Evolutionary conservation across 1,284 basidiomycete species (phyloP), one percentile per base, ranked within the genome.

Genomic region (Jaminaea rosea): DNA sequence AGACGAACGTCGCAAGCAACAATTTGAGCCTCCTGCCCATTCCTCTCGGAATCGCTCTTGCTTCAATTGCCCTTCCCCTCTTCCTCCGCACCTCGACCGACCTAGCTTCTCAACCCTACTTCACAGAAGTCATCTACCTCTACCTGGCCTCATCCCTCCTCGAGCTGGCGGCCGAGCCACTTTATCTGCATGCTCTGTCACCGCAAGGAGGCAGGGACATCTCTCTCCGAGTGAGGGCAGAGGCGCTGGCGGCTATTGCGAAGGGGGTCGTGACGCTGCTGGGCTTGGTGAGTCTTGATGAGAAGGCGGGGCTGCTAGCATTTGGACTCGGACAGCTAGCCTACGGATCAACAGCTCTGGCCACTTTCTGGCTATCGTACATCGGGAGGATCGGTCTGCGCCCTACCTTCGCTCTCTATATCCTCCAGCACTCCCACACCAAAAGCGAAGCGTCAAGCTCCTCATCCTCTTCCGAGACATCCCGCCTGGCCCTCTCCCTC

Each of bases 401-500:
- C 0, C 88, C 94, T 69, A 69, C 86, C 1, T 78, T 80, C 1
- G 93, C 91, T 61, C 80, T 82, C n/a, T 52, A 76, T 7, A 67
- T 75, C 34, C 66, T n/a, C n/a, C n/a, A n/a, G n/a, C n/a, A n/a
- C n/a, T n/a, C n/a, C n/a, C n/a, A n/a, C n/a, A n/a, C n/a, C n/a
- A n/a, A n/a, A n/a, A n/a, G n/a, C n/a, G n/a, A n/a, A n/a, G 80
- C 3, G 71, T 44, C 2, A 13, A 47, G 4, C 47, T 52, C 5
- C 5, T 1, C 4, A 9, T 32, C 37, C 15, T 32, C 1, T 26
- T 6, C 15, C 11, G 2, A 4, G 19, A 42, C 39, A 23, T 13
- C 17, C 11, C 17, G 39, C 19, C 39, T 42, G 15, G 39, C 39
- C 17, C 11, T 42, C 19, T 11, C 23, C 5, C 39, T 42, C 39